phyloP scores from a whole-genome alignment of 805 yeast genomes.

The Kregervanrija delftensis region DNA sequence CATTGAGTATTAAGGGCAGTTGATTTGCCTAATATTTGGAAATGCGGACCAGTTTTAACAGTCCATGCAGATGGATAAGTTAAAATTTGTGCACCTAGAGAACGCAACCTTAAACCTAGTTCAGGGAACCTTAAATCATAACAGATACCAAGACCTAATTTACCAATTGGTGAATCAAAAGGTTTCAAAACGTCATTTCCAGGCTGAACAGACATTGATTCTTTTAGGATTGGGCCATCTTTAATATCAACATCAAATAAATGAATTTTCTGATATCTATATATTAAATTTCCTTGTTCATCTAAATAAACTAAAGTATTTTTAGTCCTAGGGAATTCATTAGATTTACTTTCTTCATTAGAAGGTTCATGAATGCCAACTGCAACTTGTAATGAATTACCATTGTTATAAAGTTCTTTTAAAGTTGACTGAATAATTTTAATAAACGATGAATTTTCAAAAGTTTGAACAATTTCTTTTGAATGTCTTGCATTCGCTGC shows the following conservation, averaged over 20 bases:
- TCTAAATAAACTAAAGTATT: conserved; percentile 73
- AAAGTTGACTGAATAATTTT: conserved; percentile 41
- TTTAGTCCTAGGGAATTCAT: conserved; percentile 39
- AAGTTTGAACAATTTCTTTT: conserved; percentile 44
- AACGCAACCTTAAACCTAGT: conserved; percentile 54
- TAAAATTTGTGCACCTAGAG: conserved; percentile 67
- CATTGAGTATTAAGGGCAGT: conserved; percentile 87
- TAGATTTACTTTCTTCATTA: conserved; percentile 16
- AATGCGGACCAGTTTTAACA: conserved; percentile 87
- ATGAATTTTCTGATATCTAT: conserved; percentile 80
- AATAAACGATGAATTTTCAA: conserved; percentile 35
- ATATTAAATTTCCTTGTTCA: conserved; percentile 53
- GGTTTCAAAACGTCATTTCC: conserved; percentile 53
- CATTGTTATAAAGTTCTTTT: conserved; percentile 29
- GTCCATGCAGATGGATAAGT: conserved; percentile 93
- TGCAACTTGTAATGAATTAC: conserved; percentile 53
- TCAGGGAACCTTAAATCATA: conserved; percentile 89
- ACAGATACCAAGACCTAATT: conserved; percentile 69
- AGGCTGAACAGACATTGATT: conserved; percentile 74
- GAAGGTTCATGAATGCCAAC: conserved; percentile 89
- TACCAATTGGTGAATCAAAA: conserved; percentile 52
- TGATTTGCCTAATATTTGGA: conserved; percentile 73
- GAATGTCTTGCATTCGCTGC: conserved; percentile 67
- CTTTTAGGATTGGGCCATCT: conserved; percentile 76
- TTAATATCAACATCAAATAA: conserved; percentile 81